Percentiles rank a stretch among this genome's conserved stretches.
Conservation (phyloP, 2,329 filamentous ascomycete genomes). For the Madurella mycetomatis region DNA sequence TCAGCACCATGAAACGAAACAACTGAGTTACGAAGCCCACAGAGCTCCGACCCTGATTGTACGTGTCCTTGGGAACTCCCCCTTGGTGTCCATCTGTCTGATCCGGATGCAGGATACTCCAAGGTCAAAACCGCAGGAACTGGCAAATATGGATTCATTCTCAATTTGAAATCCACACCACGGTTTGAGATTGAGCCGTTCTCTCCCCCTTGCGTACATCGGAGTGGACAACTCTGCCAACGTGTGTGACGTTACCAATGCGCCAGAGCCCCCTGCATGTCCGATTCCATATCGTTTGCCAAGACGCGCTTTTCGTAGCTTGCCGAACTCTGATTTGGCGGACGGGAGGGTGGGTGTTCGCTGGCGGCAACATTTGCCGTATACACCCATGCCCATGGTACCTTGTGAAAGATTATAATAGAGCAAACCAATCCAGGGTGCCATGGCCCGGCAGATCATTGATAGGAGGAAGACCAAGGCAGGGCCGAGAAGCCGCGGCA, state of each 20-base stretch:
- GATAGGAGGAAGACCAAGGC: not conserved
- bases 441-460: no score
- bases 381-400: no score
- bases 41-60: no score
- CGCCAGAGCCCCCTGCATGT: not conserved
- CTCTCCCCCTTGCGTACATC: not conserved
- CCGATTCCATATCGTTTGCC: not conserved
- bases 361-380: no score
- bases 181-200: not conserved
- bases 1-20: no score
- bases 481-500: not conserved
- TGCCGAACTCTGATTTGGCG: not conserved
- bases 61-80: no score
- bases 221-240: not conserved
- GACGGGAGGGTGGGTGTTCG: not conserved
- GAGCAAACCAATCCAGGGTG: no score
- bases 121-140: not conserved
- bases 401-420: no score
- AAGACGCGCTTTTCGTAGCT: not conserved
- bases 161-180: not conserved
- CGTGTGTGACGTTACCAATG: not conserved
- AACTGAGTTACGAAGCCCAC: no score
- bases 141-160: not conserved
- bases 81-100: no score
- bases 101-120: no score